These are phyloP conservation scores for Luzula sylvatica DNA, from an alignment of 176 grass and related monocot genomes.

Conservation along the genomic window DNA sequence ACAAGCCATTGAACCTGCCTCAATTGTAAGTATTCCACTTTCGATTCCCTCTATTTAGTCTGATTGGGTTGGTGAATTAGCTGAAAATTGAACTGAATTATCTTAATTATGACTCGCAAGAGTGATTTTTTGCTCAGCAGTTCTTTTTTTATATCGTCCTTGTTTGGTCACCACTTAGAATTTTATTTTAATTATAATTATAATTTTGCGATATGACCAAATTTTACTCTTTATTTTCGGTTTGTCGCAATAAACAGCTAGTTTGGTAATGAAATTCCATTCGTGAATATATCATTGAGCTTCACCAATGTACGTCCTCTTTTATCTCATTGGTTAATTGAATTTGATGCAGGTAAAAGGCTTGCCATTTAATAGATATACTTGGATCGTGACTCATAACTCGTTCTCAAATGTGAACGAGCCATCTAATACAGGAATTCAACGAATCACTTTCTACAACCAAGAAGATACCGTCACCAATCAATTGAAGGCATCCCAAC, in stretches of 20 bases:
- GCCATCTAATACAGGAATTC: slow-evolving; percentile 63
- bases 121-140: too few relatives aligned
- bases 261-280: too few relatives aligned
- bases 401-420: slow-evolving; percentile 90
- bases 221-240: too few relatives aligned
- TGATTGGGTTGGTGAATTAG: neutral
- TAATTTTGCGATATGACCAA: too few relatives aligned
- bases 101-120: too few relatives aligned
- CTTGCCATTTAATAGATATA: slow-evolving; percentile 75
- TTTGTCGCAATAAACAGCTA: too few relatives aligned
- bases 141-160: too few relatives aligned
- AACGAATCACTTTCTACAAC: slow-evolving; percentile 93
- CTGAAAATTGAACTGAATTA: too few relatives aligned
- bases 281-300: too few relatives aligned
- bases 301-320: neutral
- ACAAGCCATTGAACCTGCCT: slow-evolving; percentile 69
- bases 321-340: neutral
- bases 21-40: slow-evolving; percentile 34
- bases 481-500: slow-evolving; percentile 51
- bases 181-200: too few relatives aligned
- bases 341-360: slow-evolving; percentile 49
- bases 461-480: slow-evolving; percentile 93
- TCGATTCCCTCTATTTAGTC: neutral
- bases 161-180: too few relatives aligned
- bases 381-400: slow-evolving; percentile 95